Evolutionary conservation across 75 land plant species (phyloP), one percentile per base, ranked within the genome.

Genomic region (Ceratopteris richardii): DNA sequence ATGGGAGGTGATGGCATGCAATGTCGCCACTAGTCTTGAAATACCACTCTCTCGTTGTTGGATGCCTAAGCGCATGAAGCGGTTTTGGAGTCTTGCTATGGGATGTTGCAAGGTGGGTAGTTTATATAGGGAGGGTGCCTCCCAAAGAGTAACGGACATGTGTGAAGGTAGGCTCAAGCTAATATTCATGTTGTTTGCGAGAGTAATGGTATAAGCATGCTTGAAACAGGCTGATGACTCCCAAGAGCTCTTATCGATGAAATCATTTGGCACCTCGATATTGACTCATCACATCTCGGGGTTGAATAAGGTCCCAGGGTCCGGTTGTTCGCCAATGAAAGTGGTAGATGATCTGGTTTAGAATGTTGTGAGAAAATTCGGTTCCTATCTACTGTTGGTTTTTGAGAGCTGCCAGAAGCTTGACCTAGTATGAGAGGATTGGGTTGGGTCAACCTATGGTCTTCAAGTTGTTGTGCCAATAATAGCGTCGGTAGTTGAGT

Each of bases 201-300:
- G n/a, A n/a, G n/a, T n/a, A n/a, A n/a, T n/a, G n/a, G n/a, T n/a
- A n/a, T 40, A 40, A 40, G 42, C 42, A 10, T 40, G 42, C 14
- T 14, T 40, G 42, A 40, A 51, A 51, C 54, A 51, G 42, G 42
- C 42, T 40, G 42, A 40, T 40, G 42, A 40, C 42, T 40, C 14
- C 42, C 14, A 40, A 40, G 13, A 40, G 42, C 42, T 40, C 42
- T 40, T 40, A 40, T 40, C 14, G 42, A 40, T 40, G 42, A 14
- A 40, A 14, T 40, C 42, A 14, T 40, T 40, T 40, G 13, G 14
- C 42, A 40, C 42, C 42, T 40, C 14, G 42, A 40, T 40, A 14
- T 40, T 14, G 14, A 40, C 42, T 40, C 42, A 40, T 40, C 14
- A 40, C 42, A 40, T 40, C 42, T 14, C 14, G 9, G 42, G 42